Evolutionary conservation across 768 basidiomycete species (phyloP).

Genomic region (Suillus plorans): DNA sequence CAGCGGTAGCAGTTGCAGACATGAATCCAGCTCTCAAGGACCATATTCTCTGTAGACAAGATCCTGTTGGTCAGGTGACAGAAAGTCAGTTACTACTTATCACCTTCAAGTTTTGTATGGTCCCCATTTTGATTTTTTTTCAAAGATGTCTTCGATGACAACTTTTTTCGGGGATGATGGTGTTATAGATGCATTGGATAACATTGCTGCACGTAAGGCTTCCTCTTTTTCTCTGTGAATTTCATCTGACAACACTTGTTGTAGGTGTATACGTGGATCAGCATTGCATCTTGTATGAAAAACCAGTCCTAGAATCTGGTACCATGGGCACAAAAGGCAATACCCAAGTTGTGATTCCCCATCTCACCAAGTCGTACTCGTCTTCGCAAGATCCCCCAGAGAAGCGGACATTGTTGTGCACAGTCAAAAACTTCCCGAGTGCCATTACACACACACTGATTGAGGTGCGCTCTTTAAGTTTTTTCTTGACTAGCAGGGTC

Average conservation of each 20-base stretch:
- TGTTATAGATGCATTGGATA: slow-evolving; percentile 97
- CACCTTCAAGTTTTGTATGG: neutral
- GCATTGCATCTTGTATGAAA: slow-evolving; percentile 94
- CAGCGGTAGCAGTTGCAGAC: slow-evolving; percentile 84
- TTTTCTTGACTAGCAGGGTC: slow-evolving; percentile 1
- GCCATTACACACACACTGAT: slow-evolving; percentile 92
- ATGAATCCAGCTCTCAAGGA: slow-evolving; percentile 93
- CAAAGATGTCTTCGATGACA: slow-evolving; percentile 81
- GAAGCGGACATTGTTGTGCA: slow-evolving; percentile 95
- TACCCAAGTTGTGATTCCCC: slow-evolving; percentile 90
- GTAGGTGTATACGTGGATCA: slow-evolving; percentile 98
- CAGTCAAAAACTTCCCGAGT: slow-evolving; percentile 98
- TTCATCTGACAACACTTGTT: slow-evolving; percentile 4
- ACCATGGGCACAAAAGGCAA: slow-evolving; percentile 99
- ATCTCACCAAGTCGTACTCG: slow-evolving; percentile 94
- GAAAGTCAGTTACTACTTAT: slow-evolving; percentile 64
- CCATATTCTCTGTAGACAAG: slow-evolving; percentile 86
- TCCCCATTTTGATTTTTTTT: slow-evolving; percentile 13
- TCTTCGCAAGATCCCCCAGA: slow-evolving; percentile 99
- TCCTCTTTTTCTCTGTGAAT: slow-evolving; percentile 4
- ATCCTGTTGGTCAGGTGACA: slow-evolving; percentile 88
- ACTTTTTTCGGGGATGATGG: slow-evolving; percentile 82
- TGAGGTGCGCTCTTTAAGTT: slow-evolving; percentile 53
- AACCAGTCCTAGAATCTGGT: slow-evolving; percentile 94
- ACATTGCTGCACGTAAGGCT: slow-evolving; percentile 86